Conservation (phyloP, 768 basidiomycete species). For the Mycena alexandri region DNA sequence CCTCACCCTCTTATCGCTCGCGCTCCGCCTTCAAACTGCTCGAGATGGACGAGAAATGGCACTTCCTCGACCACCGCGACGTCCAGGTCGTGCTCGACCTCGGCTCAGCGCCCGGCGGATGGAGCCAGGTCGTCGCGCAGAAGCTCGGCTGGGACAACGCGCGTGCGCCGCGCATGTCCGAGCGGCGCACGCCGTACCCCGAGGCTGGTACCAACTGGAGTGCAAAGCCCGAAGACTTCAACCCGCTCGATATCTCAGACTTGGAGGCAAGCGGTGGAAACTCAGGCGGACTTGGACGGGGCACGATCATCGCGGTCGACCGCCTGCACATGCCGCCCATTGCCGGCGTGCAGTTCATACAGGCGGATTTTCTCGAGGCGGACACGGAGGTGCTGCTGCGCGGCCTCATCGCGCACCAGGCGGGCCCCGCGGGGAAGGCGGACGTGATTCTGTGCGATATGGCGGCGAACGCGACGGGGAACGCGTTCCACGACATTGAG, state of each 20-base stretch:
- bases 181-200: conserved; percentile 29
- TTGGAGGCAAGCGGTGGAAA: conserved; percentile 1
- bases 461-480: conserved; percentile 87
- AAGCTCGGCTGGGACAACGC: conserved; percentile 65
- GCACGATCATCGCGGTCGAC: conserved; percentile 84
- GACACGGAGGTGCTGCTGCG: conserved; percentile 61
- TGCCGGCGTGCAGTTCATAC: conserved; percentile 77
- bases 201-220: conserved; percentile 17
- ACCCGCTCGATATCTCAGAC: conserved; percentile 60
- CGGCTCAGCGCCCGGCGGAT: conserved; percentile 94
- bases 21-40: conserved; percentile 94
- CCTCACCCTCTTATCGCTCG: conserved; percentile 71
- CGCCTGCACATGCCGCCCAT: conserved; percentile 79
- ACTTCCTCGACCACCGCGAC: conserved; percentile 64
- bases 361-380: conserved; percentile 82
- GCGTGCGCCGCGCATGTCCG: conserved; percentile 19
- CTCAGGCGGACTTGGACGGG: conserved; percentile 44
- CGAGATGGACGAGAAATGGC: conserved; percentile 73
- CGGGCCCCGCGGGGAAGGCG: conserved; percentile 58
- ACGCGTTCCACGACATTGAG: conserved; percentile 72
- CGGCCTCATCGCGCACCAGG: conserved; percentile 34
- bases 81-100: conserved; percentile 83
- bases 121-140: conserved; percentile 87
- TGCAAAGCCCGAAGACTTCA: conserved; percentile 40
- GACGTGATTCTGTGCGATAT: conserved; percentile 93